These are phyloP conservation scores for Zoysia pacifica DNA, from an alignment of 176 grass and related monocot species.

Conservation along the genomic window DNA sequence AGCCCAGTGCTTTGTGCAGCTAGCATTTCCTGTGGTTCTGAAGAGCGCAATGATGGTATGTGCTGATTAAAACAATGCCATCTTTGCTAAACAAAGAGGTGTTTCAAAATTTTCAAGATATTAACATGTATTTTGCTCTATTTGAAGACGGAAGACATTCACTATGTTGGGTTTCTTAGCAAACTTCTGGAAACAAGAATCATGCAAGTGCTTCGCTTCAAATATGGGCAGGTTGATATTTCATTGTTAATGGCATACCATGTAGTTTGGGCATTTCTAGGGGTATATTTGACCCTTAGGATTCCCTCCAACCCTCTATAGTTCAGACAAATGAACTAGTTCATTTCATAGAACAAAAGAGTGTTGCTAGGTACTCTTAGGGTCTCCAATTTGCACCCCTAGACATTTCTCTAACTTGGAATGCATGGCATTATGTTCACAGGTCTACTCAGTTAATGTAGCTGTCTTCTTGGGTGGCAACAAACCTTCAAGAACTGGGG, in stretches of 20 bases:
- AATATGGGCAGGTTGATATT: conserved; percentile 87
- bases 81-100: neutral
- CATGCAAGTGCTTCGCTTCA: conserved; percentile 98
- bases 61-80: conserved; percentile 16
- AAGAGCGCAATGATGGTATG: conserved; percentile 86
- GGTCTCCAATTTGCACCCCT: too few species aligned
- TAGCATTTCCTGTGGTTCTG: conserved; percentile 84
- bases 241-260: conserved; percentile 21
- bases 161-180: conserved; percentile 89
- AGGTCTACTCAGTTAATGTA: conserved; percentile 97
- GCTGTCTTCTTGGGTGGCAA: conserved; percentile 96
- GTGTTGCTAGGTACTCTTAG: too few species aligned
- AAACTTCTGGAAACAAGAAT: conserved; percentile 99
- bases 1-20: conserved; percentile 96
- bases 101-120: conserved; percentile 24
- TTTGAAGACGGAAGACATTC: conserved; percentile 87
- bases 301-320: neutral
- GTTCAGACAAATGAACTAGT: neutral
- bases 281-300: neutral
- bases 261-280: conserved; percentile 18
- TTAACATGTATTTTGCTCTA: conserved; percentile 43
- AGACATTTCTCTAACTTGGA: neutral
- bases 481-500: conserved; percentile 94
- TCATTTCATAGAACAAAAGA: neutral
- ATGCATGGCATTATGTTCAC: conserved; percentile 30